Percentiles rank a stretch among this genome's conserved stretches.
phyloP scores from a whole-genome alignment of 164 flowering plant genomes.

The Tetrastigma voinierianum region DNA sequence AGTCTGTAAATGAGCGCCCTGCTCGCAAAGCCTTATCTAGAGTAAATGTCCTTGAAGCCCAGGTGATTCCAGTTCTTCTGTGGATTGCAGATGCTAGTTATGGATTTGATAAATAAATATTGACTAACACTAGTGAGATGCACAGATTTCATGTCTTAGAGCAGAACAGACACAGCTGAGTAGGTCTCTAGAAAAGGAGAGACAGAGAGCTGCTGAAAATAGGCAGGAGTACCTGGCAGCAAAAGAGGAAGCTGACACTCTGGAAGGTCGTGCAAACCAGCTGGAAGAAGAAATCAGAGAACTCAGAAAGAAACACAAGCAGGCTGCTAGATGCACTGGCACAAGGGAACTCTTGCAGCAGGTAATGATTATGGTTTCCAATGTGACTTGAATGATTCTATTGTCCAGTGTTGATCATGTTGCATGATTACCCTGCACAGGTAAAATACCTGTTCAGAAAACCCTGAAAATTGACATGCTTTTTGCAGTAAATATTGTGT shows the following conservation, averaged over 20 bases:
- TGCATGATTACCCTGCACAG: background rate
- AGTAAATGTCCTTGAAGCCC: constrained; percentile 97
- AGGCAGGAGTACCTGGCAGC: constrained; percentile 94
- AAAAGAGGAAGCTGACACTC: constrained; percentile 93
- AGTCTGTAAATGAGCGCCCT: constrained; percentile 87
- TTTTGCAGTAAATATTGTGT: no score
- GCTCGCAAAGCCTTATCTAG: constrained; percentile 95
- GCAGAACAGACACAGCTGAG: constrained; percentile 90
- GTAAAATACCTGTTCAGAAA: no score
- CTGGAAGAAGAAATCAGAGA: constrained; percentile 83
- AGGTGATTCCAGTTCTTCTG: constrained; percentile 45
- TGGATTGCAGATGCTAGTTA: background rate
- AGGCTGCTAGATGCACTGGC: constrained; percentile 60
- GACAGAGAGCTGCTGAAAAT: constrained; percentile 94
- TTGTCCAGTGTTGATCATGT: background rate
- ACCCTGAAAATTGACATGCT: no score
- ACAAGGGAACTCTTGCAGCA: constrained; percentile 75
- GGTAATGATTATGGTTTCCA: constrained; percentile 36
- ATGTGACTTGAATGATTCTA: background rate
- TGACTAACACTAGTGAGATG: constrained; percentile 22
- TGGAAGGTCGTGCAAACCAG: constrained; percentile 83
- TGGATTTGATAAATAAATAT: constrained; percentile 5
- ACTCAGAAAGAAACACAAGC: constrained; percentile 75
- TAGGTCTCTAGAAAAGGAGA: constrained; percentile 91
- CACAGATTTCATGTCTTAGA: constrained; percentile 94